These are phyloP conservation scores for Lepidopterella palustris DNA, from an alignment of 495 filamentous ascomycete species.

Conservation along the genomic window DNA sequence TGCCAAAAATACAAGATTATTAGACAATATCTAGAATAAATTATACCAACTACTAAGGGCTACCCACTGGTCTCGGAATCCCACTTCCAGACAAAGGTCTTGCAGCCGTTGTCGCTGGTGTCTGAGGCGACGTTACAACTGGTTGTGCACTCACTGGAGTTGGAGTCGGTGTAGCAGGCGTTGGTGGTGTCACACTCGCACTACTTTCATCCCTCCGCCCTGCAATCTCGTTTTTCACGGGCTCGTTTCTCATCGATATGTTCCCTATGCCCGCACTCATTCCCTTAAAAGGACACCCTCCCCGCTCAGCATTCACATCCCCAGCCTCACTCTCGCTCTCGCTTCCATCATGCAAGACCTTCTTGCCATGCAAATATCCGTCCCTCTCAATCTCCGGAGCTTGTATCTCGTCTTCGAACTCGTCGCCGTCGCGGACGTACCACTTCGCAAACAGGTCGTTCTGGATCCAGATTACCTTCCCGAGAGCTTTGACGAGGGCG, in stretches of 20 bases:
- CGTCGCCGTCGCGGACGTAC: conserved; percentile 66
- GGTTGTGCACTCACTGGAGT: not conserved
- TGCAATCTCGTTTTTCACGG: not conserved
- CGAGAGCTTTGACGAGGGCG: conserved; percentile 58
- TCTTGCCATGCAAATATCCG: conserved; percentile 52
- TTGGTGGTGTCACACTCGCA: not conserved
- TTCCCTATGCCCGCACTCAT: not conserved
- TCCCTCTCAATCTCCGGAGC: conserved; percentile 52
- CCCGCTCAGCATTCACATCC: not conserved
- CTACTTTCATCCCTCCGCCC: not conserved
- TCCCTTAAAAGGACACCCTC: conserved; percentile 19
- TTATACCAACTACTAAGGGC: not conserved
- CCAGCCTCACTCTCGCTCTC: conserved; percentile 20
- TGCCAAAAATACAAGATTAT: too few relatives aligned
- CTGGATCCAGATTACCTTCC: conserved; percentile 65
- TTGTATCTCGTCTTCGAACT: conserved; percentile 56
- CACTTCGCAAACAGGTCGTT: conserved; percentile 74
- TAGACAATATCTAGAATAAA: too few relatives aligned
- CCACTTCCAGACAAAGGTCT: not conserved
- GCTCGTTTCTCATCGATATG: not conserved
- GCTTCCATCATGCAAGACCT: conserved; percentile 38
- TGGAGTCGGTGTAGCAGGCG: not conserved
- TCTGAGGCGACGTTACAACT: not conserved
- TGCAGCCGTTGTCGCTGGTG: not conserved
- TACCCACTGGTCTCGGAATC: conserved; percentile 4